Evolutionary conservation across 2,329 filamentous ascomycete genomes (phyloP).

Genomic region (Cladosporium oxysporum): DNA sequence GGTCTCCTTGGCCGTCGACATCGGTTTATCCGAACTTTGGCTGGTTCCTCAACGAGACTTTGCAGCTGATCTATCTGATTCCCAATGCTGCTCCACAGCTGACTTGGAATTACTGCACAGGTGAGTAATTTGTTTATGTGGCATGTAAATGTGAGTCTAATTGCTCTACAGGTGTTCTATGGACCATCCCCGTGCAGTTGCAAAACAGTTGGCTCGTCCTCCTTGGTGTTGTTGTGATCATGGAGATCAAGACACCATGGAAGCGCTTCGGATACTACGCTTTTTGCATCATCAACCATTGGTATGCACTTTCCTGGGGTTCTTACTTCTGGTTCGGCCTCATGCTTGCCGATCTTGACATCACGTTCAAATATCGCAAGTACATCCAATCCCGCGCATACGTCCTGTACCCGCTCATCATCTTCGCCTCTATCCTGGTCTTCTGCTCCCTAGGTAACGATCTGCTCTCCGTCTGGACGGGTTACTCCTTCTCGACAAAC

Average conservation of each 20-base stretch:
- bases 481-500: constrained; percentile 31
- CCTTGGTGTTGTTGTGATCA: constrained; percentile 45
- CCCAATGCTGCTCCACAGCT: constrained; percentile 52
- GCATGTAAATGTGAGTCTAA: not conserved
- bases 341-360: constrained; percentile 48
- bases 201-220: constrained; percentile 50
- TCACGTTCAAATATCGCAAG: constrained; percentile 48
- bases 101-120: constrained; percentile 51
- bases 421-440: constrained; percentile 38
- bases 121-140: constrained; percentile 22
- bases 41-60: constrained; percentile 46
- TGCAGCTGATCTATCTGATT: constrained; percentile 50
- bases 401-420: constrained; percentile 42
- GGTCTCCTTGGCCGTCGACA: constrained; percentile 52
- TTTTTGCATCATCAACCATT: constrained; percentile 48
- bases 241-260: constrained; percentile 48
- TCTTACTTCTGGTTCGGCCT: constrained; percentile 50
- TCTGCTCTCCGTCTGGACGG: constrained; percentile 42
- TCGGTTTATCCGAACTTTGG: constrained; percentile 43
- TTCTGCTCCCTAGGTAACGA: constrained; percentile 42
- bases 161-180: constrained; percentile 39
- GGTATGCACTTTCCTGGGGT: constrained; percentile 51
- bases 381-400: constrained; percentile 40
- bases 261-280: constrained; percentile 49
- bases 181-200: constrained; percentile 53